A percentile compares a stretch with the other conserved stretches of the same genome.
Evolutionary conservation across 352 stramenopile genomes (phyloP).

Genomic region (Halophytophthora batemanensis): DNA sequence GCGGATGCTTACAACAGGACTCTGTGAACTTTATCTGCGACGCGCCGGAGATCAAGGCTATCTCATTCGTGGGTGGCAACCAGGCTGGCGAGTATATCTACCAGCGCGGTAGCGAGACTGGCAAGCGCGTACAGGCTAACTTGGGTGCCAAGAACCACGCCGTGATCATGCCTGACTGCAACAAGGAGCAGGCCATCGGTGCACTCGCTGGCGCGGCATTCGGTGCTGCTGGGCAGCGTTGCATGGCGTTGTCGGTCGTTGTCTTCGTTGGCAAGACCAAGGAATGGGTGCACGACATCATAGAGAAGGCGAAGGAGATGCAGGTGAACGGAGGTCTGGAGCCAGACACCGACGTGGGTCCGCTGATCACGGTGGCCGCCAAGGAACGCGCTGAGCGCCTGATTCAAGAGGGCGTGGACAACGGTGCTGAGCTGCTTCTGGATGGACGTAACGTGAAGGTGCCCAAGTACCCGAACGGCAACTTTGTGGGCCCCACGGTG

Average conservation of each 20-base stretch:
- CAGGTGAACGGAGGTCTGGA: constrained; percentile 89
- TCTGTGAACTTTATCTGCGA: constrained; percentile 96
- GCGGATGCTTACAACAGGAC: constrained; percentile 38
- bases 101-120: constrained; percentile 78
- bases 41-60: constrained; percentile 91
- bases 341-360: constrained; percentile 70
- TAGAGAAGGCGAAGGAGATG: constrained; percentile 86
- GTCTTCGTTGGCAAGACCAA: constrained; percentile 94
- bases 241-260: constrained; percentile 96
- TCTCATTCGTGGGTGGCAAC: constrained; percentile 96
- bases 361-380: constrained; percentile 88
- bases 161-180: constrained; percentile 93
- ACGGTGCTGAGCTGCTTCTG: constrained; percentile 88
- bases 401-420: constrained; percentile 87
- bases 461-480: constrained; percentile 92
- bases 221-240: constrained; percentile 96
- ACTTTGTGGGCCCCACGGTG: constrained; percentile 95
- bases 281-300: constrained; percentile 92
- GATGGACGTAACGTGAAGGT: constrained; percentile 91
- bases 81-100: constrained; percentile 94
- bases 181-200: constrained; percentile 88
- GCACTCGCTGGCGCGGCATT: constrained; percentile 92
- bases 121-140: constrained; percentile 96
- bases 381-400: constrained; percentile 88
- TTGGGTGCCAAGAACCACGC: constrained; percentile 98